Conservation (phyloP, 1,284 basidiomycete species). For the Rhodotorula glutinis region DNA sequence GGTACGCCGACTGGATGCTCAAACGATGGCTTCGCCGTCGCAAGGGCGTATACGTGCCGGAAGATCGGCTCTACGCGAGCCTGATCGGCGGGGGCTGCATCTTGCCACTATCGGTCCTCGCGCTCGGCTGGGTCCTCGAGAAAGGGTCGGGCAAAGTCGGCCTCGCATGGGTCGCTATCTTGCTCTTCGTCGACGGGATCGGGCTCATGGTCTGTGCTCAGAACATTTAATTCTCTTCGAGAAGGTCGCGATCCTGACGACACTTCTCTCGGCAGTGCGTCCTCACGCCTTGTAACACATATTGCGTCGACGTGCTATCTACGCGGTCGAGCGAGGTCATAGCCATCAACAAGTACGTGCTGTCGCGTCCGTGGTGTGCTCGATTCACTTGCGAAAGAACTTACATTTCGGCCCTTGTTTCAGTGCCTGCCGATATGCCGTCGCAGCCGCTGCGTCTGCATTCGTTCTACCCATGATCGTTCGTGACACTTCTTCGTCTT, state of each 20-base stretch:
- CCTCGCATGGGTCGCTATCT: constrained; percentile 43
- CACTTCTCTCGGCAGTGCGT: constrained; percentile 47
- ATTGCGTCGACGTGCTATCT: constrained; percentile 60
- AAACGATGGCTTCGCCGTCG: constrained; percentile 54
- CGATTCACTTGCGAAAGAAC: too few species aligned
- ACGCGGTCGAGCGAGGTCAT: constrained; percentile 57
- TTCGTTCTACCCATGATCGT: constrained; percentile 56
- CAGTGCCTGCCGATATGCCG: constrained; percentile 44
- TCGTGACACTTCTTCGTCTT: neutral
- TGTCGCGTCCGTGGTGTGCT: too few species aligned
- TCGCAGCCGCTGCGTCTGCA: constrained; percentile 51
- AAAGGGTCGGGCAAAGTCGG: constrained; percentile 45
- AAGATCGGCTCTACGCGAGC: constrained; percentile 60
- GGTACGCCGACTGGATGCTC: constrained; percentile 56
- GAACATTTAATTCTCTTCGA: neutral
- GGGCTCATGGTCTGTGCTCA: constrained; percentile 51
- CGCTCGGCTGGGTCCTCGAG: constrained; percentile 37
- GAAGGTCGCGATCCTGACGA: neutral
- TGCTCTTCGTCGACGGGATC: constrained; percentile 46
- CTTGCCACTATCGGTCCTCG: constrained; percentile 52
- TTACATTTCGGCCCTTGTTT: too few species aligned
- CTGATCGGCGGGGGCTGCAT: constrained; percentile 54
- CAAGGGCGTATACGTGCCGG: constrained; percentile 53
- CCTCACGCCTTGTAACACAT: constrained; percentile 57
- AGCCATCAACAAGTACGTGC: constrained; percentile 25